Percentiles rank a stretch among this genome's conserved stretches.
These are phyloP conservation scores for Trebouxia sp. DNA, from an alignment of 139 green algal species.

Conservation along the genomic window DNA sequence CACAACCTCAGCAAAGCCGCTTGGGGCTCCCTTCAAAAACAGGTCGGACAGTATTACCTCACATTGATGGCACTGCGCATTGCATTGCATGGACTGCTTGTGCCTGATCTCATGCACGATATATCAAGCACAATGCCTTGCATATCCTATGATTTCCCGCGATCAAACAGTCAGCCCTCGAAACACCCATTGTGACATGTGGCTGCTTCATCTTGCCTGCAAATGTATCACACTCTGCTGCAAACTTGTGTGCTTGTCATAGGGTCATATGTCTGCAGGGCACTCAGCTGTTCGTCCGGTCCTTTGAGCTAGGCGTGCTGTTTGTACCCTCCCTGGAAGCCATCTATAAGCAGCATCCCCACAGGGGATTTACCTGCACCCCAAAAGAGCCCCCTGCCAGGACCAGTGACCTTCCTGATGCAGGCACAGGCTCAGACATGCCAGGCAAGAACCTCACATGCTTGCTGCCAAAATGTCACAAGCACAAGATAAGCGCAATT, in stretches of 20 bases:
- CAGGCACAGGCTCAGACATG: neutral
- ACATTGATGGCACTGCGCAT: too few species aligned
- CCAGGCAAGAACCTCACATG: too few species aligned
- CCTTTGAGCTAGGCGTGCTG: conserved; percentile 84
- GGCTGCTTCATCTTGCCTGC: neutral
- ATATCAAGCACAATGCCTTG: too few species aligned
- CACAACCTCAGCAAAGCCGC: conserved; percentile 88
- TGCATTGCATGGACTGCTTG: too few species aligned
- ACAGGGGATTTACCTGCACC: neutral
- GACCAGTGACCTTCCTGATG: neutral
- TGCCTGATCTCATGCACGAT: too few species aligned
- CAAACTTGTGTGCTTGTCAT: neutral
- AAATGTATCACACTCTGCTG: neutral
- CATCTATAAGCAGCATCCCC: neutral
- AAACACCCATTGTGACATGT: neutral
- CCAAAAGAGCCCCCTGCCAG: neutral
- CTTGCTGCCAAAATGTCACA: too few species aligned
- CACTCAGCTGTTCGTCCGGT: conserved; percentile 48
- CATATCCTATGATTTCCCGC: too few species aligned
- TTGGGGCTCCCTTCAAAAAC: conserved; percentile 79
- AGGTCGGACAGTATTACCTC: too few species aligned
- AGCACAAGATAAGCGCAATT: too few species aligned
- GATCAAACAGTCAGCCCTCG: neutral
- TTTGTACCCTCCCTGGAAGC: conserved; percentile 47
- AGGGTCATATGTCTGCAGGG: conserved; percentile 3